A percentile compares a stretch with the other conserved stretches of the same genome.
These are phyloP conservation scores for Leishmania martiniquensis DNA, from an alignment of 208 protist species.

Conservation along the genomic window DNA sequence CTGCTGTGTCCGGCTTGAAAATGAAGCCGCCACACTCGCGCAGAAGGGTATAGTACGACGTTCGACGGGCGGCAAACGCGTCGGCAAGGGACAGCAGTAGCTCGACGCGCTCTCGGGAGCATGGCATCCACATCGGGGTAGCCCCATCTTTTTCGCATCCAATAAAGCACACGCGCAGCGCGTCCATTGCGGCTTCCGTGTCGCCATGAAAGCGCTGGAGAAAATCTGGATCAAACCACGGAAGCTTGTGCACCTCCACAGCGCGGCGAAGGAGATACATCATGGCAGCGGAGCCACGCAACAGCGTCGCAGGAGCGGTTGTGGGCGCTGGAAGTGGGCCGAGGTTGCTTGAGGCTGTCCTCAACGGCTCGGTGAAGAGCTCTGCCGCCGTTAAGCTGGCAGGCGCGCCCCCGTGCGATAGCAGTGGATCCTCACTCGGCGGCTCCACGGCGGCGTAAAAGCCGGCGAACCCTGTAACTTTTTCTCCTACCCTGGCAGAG, in stretches of 20 bases:
- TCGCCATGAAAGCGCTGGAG: conserved; percentile 41
- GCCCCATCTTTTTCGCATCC: conserved; percentile 57
- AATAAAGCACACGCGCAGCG: conserved; percentile 58
- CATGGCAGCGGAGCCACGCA: conserved; percentile 86
- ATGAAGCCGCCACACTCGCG: conserved; percentile 43
- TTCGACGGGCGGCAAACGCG: conserved; percentile 21
- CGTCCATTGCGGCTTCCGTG: conserved; percentile 35
- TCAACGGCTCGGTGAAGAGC: not conserved
- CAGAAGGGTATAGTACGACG: conserved; percentile 64
- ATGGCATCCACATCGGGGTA: conserved; percentile 81
- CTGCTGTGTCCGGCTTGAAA: conserved; percentile 31
- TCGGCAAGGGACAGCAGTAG: conserved; percentile 59
- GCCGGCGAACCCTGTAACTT: conserved; percentile 41
- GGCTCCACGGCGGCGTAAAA: conserved; percentile 54
- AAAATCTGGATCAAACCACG: conserved; percentile 68
- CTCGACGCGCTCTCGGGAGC: conserved; percentile 52
- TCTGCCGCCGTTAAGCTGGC: not conserved
- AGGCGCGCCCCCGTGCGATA: not conserved
- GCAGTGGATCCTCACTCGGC: not conserved
- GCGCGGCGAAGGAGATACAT: conserved; percentile 63
- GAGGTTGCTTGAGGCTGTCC: not conserved
- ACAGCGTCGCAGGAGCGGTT: conserved; percentile 1
- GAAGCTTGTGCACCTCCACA: conserved; percentile 56
- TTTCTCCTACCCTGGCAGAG: conserved; percentile 35
- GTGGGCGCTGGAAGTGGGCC: not conserved